phyloP scores from a whole-genome alignment of 2,329 filamentous ascomycete genomes.

The Dactylellina haptotyla region DNA sequence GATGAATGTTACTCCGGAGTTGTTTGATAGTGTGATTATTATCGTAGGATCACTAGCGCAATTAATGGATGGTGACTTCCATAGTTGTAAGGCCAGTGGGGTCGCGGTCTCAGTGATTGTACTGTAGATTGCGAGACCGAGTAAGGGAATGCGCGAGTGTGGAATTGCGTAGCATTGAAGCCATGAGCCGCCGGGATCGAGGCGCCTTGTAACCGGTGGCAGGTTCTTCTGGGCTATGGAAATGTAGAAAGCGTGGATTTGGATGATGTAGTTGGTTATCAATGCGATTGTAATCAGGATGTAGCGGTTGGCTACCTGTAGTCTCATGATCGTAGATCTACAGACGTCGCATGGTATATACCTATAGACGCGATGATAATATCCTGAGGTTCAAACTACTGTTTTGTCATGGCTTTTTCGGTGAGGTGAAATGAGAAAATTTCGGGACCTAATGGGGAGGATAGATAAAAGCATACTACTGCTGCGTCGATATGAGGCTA shows the following conservation, averaged over 20 bases:
- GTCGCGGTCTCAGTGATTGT: background rate
- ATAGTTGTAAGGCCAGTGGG: constrained; percentile 20
- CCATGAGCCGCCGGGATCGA: background rate
- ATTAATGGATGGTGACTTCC: background rate
- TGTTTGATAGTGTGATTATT: constrained; percentile 1
- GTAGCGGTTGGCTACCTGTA: no score
- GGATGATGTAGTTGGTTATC: background rate
- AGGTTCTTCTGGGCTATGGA: background rate
- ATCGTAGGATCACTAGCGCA: constrained; percentile 14
- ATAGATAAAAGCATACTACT: no score
- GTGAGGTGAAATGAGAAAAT: no score
- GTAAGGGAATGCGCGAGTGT: background rate
- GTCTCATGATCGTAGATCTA: no score
- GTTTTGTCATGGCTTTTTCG: no score
- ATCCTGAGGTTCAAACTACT: no score
- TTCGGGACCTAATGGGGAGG: no score
- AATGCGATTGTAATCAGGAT: no score
- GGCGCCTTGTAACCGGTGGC: background rate
- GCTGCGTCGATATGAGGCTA: no score
- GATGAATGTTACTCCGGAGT: constrained; percentile 16
- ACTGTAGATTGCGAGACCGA: constrained; percentile 29
- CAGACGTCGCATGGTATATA: no score
- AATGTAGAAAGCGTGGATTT: constrained; percentile 8
- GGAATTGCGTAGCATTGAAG: constrained; percentile 11
- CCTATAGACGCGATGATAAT: no score